Conservation (phyloP, 139 green algal genomes). For the Limnomonas spitsbergensis region DNA sequence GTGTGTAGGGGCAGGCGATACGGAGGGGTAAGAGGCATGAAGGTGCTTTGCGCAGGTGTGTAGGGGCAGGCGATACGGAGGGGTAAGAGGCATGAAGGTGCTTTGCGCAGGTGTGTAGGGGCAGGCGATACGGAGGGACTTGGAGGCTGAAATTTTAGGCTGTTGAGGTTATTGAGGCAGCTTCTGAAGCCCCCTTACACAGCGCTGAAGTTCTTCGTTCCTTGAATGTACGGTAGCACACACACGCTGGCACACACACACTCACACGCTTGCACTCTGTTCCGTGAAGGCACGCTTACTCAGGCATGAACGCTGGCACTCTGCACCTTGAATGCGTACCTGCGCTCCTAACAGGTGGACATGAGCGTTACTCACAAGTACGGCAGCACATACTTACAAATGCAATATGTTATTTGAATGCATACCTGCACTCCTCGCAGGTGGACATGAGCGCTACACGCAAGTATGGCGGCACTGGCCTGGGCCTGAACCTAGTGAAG, state of each 20-base stretch:
- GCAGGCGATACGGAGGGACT: no score
- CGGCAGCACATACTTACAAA: no score
- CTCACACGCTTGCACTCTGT: no score
- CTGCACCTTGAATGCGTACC: not conserved
- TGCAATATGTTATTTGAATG: no score
- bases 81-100: no score
- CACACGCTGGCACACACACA: not conserved
- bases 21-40: no score
- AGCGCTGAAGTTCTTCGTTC: not conserved
- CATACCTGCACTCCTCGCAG: no score
- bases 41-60: no score
- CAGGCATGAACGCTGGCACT: not conserved
- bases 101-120: no score
- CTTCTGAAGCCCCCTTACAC: not conserved
- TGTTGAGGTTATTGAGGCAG: not conserved
- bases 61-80: no score
- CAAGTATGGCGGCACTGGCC: slow-evolving; percentile 71
- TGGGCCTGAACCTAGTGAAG: slow-evolving; percentile 63
- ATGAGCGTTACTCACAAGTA: slow-evolving; percentile 60
- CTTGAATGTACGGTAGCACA: not conserved
- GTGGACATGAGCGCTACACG: slow-evolving; percentile 63
- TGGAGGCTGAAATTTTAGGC: no score
- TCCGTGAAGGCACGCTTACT: not conserved
- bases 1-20: no score
- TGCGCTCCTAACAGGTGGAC: slow-evolving; percentile 52